A percentile compares a stretch with the other conserved stretches of the same genome.
These are phyloP conservation scores for Citrus australasica DNA, from an alignment of 345 rosid genomes.

Conservation along the genomic window DNA sequence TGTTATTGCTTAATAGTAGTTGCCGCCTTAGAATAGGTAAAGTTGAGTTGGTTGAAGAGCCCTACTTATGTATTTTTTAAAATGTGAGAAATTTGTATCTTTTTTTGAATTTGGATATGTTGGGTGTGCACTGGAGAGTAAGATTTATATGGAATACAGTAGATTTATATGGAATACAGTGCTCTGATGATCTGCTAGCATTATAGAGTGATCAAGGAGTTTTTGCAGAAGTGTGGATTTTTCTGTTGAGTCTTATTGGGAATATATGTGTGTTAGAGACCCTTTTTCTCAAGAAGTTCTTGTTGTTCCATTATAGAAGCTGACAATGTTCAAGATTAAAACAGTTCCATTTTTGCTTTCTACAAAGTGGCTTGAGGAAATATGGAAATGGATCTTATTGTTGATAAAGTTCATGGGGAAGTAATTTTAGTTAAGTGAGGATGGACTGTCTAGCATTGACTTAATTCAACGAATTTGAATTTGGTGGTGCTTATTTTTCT, in stretches of 20 bases:
- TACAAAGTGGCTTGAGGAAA: neutral
- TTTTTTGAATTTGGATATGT: neutral
- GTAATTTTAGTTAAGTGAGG: neutral
- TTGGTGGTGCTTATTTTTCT: neutral
- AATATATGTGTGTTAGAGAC: neutral
- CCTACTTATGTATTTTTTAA: neutral
- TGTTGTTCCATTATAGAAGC: neutral
- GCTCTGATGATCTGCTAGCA: neutral
- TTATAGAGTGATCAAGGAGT: neutral
- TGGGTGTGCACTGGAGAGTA: neutral
- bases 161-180: neutral
- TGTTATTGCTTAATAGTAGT: neutral
- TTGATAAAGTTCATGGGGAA: neutral
- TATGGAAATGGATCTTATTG: neutral
- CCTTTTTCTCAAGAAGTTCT: neutral
- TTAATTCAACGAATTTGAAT: neutral
- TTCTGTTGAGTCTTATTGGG: neutral
- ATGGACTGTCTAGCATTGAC: neutral
- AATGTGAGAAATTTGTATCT: neutral
- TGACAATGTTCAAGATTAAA: neutral
- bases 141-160: neutral
- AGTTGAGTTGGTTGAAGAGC: neutral
- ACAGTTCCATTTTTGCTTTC: neutral
- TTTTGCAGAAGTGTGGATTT: neutral
- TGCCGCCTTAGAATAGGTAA: neutral